A percentile compares a stretch with the other conserved stretches of the same genome.
Evolutionary conservation across 2,329 filamentous ascomycete genomes (phyloP).

Genomic region (Diaporthe capsici): DNA sequence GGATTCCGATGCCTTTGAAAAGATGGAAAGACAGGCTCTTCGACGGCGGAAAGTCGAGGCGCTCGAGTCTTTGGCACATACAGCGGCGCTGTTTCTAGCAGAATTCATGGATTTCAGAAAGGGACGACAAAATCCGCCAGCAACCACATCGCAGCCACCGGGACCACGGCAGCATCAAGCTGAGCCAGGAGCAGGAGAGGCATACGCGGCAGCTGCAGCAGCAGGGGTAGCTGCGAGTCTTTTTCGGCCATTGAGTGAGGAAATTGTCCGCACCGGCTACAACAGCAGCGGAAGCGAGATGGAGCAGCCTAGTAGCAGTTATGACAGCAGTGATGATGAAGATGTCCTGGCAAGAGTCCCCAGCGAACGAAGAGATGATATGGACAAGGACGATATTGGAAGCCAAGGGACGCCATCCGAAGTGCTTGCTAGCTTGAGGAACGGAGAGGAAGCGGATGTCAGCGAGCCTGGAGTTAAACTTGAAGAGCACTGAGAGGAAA

Average conservation of each 20-base stretch:
- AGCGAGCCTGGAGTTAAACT: constrained; percentile 8
- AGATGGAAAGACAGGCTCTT: constrained; percentile 34
- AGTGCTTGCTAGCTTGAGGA: neutral
- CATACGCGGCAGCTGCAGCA: constrained; percentile 25
- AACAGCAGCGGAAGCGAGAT: neutral
- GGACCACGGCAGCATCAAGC: neutral
- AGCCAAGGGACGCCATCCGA: neutral
- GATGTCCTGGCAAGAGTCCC: neutral
- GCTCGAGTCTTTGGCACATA: constrained; percentile 39
- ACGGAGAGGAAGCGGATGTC: neutral
- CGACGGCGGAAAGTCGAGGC: constrained; percentile 40
- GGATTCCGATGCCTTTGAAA: constrained; percentile 16
- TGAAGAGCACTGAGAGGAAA: neutral
- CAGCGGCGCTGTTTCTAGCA: constrained; percentile 37
- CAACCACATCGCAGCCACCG: neutral
- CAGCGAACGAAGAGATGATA: neutral
- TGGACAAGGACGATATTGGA: neutral
- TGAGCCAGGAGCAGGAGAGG: neutral
- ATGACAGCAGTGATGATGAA: neutral
- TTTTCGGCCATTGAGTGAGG: neutral
- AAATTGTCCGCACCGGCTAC: neutral
- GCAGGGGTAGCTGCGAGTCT: constrained; percentile 7
- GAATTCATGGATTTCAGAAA: constrained; percentile 34
- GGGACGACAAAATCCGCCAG: neutral
- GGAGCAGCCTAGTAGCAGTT: neutral